Evolutionary conservation across 164 flowering plant species (phyloP).

Genomic region (Magnolia kwangsiensis): DNA sequence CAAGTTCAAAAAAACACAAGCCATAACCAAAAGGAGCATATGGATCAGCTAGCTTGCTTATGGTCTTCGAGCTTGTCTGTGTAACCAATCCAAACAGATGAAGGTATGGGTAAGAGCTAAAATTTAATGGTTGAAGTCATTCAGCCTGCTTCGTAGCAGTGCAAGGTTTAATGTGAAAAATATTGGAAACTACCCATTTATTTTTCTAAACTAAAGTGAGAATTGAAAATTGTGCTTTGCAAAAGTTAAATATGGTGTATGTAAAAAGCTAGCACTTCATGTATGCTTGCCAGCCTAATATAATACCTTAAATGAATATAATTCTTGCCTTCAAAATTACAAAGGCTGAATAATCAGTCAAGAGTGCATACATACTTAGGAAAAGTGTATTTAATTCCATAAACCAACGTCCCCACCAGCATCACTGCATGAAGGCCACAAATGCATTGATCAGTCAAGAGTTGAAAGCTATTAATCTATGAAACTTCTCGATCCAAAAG

Average conservation of each 20-base stretch:
- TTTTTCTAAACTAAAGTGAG: not conserved
- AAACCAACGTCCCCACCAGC: conserved; percentile 90
- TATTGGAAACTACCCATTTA: not conserved
- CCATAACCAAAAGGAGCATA: conserved; percentile 98
- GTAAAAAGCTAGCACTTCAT: not conserved
- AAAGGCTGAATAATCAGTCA: conserved; percentile 86
- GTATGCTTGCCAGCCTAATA: too few relatives aligned
- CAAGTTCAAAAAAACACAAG: conserved; percentile 80
- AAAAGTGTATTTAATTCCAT: conserved; percentile 76
- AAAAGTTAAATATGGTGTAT: not conserved
- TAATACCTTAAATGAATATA: not conserved
- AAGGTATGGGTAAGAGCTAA: not conserved
- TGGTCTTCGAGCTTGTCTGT: conserved; percentile 95
- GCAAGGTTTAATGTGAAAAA: not conserved
- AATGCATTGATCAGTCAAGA: too few relatives aligned
- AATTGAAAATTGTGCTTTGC: not conserved
- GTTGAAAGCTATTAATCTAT: not conserved
- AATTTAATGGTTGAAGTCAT: not conserved
- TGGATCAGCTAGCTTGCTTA: conserved; percentile 90
- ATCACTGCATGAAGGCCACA: conserved; percentile 55
- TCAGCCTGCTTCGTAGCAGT: not conserved
- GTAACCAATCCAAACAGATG: conserved; percentile 9
- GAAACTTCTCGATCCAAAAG: too few relatives aligned
- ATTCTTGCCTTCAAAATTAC: conserved; percentile 77
- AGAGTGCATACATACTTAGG: conserved; percentile 86